Evolutionary conservation across 306 rosid genomes (phyloP).

Genomic region (Glycine tomentella): DNA sequence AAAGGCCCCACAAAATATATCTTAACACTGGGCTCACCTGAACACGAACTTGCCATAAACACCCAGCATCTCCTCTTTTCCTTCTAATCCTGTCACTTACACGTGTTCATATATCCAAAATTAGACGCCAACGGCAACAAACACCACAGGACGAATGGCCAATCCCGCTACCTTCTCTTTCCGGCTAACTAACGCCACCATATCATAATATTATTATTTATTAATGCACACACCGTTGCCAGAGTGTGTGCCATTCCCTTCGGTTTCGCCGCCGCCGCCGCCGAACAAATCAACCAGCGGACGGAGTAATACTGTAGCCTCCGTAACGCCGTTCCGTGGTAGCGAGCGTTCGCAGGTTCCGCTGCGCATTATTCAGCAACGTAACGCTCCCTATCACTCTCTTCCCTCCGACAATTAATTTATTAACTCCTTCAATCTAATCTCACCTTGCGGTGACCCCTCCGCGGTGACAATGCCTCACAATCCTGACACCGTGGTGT

Average conservation of each 20-base stretch:
- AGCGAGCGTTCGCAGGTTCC: constrained; percentile 41
- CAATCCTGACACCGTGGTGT: constrained; percentile 48
- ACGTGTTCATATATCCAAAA: constrained; percentile 35
- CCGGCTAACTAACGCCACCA: constrained; percentile 17
- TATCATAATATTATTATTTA: background rate
- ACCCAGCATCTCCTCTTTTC: background rate
- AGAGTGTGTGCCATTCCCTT: constrained; percentile 34
- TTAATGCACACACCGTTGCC: background rate
- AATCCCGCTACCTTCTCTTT: constrained; percentile 33
- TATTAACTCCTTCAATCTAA: background rate
- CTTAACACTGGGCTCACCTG: background rate
- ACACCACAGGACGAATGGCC: background rate
- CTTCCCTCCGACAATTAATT: too few relatives aligned
- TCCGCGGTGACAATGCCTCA: constrained; percentile 39
- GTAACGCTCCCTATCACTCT: constrained; percentile 51
- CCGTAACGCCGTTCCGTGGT: constrained; percentile 40
- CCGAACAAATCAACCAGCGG: too few relatives aligned
- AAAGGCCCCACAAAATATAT: background rate
- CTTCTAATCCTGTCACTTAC: background rate
- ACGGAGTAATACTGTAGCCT: constrained; percentile 25
- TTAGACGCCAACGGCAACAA: constrained; percentile 22
- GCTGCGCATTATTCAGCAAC: constrained; percentile 7
- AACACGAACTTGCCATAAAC: background rate
- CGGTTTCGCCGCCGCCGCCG: constrained; percentile 58
- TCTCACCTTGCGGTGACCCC: background rate